Evolutionary conservation across 768 basidiomycete genomes (phyloP).

Genomic region (Royoungia palumana): DNA sequence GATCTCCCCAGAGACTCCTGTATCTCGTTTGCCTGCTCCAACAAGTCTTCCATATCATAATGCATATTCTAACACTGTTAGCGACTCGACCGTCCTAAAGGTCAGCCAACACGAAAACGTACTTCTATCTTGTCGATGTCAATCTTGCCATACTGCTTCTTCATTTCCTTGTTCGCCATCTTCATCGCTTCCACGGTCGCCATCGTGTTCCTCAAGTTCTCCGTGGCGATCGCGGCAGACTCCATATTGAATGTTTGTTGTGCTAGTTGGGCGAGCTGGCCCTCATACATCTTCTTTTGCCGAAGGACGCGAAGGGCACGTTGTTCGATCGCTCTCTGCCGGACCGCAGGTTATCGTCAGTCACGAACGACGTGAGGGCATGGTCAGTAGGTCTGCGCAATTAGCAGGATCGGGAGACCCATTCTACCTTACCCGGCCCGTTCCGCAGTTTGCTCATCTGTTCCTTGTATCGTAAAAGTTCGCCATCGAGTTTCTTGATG

Average conservation of each 20-base stretch:
- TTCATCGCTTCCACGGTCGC: conserved; percentile 98
- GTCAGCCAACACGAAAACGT: conserved; percentile 14
- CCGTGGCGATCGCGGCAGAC: conserved; percentile 91
- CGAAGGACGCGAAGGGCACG: conserved; percentile 90
- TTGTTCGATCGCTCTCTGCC: conserved; percentile 85
- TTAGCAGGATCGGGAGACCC: conserved; percentile 8
- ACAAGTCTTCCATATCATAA: conserved; percentile 95
- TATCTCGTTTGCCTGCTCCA: conserved; percentile 97
- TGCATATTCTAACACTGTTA: conserved; percentile 71
- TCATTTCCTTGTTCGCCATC: conserved; percentile 91
- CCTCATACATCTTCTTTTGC: conserved; percentile 96
- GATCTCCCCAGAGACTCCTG: conserved; percentile 92
- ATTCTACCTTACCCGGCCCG: conserved; percentile 87
- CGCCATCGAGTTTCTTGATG: conserved; percentile 93
- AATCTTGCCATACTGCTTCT: conserved; percentile 95
- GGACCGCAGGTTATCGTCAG: background rate
- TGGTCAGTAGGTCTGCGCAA: background rate
- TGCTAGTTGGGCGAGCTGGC: conserved; percentile 81
- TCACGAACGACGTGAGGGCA: background rate
- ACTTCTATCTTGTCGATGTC: conserved; percentile 99
- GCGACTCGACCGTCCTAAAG: background rate
- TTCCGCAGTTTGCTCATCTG: conserved; percentile 93
- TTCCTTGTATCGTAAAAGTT: conserved; percentile 87
- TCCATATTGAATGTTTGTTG: conserved; percentile 99
- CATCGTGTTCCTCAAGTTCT: conserved; percentile 98